Evolutionary conservation across 2,329 filamentous ascomycete genomes (phyloP).

Genomic region (Diplodia corticola): DNA sequence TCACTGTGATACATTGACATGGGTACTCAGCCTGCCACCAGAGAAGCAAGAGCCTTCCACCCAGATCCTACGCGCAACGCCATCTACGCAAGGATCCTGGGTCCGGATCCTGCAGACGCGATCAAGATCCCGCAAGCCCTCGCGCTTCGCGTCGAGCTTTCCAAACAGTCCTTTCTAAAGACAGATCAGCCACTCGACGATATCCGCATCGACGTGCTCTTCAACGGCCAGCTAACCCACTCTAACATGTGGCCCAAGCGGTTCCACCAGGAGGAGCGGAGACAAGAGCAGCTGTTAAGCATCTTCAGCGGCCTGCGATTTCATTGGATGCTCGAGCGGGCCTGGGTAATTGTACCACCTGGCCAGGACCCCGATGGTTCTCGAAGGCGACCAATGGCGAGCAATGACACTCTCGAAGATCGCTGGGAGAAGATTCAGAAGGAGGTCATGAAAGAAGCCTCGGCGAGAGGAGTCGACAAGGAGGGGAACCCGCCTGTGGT

Average conservation of each 20-base stretch:
- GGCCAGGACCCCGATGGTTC: conserved; percentile 30
- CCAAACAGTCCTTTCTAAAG: conserved; percentile 30
- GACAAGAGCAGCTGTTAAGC: conserved; percentile 28
- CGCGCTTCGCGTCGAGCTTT: conserved; percentile 35
- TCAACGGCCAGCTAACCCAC: conserved; percentile 48
- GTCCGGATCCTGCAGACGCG: neutral
- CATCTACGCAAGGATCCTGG: neutral
- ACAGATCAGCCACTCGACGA: conserved; percentile 30
- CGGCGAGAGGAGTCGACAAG: conserved; percentile 36
- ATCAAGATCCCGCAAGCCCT: conserved; percentile 30
- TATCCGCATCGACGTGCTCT: conserved; percentile 50
- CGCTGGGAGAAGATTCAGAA: conserved; percentile 40
- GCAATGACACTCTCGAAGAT: conserved; percentile 25
- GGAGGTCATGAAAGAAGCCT: conserved; percentile 37
- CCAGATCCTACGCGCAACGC: neutral
- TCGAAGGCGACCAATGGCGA: conserved; percentile 20
- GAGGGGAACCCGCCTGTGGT: conserved; percentile 37
- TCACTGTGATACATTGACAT: neutral
- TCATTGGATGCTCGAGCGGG: conserved; percentile 44
- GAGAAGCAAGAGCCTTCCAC: conserved; percentile 1
- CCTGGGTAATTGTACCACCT: conserved; percentile 45
- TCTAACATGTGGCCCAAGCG: conserved; percentile 32
- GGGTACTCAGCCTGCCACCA: neutral
- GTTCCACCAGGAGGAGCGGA: conserved; percentile 26
- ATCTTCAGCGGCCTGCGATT: conserved; percentile 44